Conservation (phyloP, 2,329 filamentous ascomycete species). For the Talaromyces sp. region DNA sequence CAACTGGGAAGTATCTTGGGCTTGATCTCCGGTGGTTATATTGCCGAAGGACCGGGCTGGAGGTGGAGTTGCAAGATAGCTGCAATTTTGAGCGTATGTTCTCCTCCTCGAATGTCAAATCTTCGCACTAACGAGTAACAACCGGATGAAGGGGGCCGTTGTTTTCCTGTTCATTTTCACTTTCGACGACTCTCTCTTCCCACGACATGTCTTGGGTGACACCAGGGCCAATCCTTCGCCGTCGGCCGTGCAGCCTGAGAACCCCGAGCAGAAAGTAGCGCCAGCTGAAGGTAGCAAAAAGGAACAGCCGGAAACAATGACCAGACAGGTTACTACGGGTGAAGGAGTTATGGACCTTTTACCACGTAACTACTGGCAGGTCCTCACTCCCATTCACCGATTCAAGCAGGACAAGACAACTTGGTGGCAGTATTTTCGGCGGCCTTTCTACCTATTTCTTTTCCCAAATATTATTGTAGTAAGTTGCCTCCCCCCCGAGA, state of each 20-base stretch:
- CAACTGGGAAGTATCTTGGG: constrained; percentile 37
- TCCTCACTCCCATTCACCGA: constrained; percentile 22
- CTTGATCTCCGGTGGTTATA: constrained; percentile 34
- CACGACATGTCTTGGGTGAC: constrained; percentile 25
- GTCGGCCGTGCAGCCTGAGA: too few relatives aligned
- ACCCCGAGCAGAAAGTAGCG: too few relatives aligned
- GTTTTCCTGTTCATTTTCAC: constrained; percentile 28
- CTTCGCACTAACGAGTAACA: too few relatives aligned
- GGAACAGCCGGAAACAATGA: constrained; percentile 9
- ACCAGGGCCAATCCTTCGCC: constrained; percentile 1
- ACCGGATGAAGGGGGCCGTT: constrained; percentile 12
- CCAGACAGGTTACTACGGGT: constrained; percentile 19
- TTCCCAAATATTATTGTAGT: constrained; percentile 38
- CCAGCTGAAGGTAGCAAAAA: too few relatives aligned
- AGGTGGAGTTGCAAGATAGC: constrained; percentile 32
- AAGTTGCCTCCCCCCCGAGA: constrained; percentile 16
- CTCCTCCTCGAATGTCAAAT: constrained; percentile 1
- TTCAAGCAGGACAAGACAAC: constrained; percentile 31
- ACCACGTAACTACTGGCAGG: not conserved
- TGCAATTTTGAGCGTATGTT: constrained; percentile 19
- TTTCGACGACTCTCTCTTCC: constrained; percentile 36
- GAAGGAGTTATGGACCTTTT: constrained; percentile 13
- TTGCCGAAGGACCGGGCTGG: constrained; percentile 32
- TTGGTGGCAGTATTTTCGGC: constrained; percentile 37
- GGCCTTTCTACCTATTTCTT: constrained; percentile 37